These are phyloP conservation scores for Phyllostachys edulis DNA, from an alignment of 176 grass and related monocot species.

Conservation along the genomic window DNA sequence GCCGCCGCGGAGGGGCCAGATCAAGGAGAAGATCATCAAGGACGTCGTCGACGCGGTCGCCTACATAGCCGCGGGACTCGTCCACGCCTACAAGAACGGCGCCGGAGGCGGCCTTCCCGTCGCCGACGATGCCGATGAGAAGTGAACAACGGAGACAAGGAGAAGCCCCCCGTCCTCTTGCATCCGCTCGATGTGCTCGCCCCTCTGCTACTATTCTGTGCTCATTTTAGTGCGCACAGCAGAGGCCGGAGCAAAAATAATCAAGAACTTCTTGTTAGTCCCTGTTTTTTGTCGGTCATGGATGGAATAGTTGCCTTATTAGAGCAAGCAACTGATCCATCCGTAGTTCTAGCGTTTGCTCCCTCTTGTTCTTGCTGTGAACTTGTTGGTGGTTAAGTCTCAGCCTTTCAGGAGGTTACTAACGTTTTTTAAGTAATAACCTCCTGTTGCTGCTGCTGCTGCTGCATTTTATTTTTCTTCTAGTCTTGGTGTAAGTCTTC, in stretches of 20 bases:
- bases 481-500: background rate
- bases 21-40: constrained; percentile 64
- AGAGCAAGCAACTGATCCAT: constrained; percentile 28
- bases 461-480: background rate
- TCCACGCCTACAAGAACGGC: constrained; percentile 7
- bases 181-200: background rate
- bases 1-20: constrained; percentile 53
- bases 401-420: constrained; percentile 20
- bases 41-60: constrained; percentile 16
- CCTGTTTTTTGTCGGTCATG: background rate
- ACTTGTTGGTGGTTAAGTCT: background rate
- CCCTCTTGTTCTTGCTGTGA: background rate
- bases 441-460: constrained; percentile 18
- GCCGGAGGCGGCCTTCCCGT: background rate
- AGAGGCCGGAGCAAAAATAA: background rate
- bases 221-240: constrained; percentile 44
- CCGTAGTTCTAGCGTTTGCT: background rate
- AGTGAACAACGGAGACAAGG: constrained; percentile 7
- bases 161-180: background rate
- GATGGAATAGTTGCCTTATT: constrained; percentile 39
- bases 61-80: background rate
- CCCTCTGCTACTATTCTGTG: constrained; percentile 39
- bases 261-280: background rate
- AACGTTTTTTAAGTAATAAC: constrained; percentile 20
- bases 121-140: background rate